Evolutionary conservation across 352 stramenopile species (phyloP).

Genomic region (Phytophthora colocasiae): DNA sequence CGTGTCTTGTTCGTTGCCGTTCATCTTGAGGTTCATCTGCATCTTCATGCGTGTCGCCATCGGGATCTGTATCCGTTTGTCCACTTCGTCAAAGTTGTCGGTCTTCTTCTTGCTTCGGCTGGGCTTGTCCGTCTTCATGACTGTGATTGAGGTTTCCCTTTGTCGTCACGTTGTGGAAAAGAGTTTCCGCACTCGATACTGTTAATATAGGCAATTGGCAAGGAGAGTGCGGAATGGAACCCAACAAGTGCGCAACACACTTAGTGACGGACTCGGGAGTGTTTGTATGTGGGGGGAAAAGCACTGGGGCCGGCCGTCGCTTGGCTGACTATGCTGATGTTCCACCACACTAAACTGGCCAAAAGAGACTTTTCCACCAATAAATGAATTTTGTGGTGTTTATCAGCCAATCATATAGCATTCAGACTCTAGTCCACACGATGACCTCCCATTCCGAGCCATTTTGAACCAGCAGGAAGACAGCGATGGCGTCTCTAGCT

Average conservation of each 20-base stretch:
- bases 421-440: constrained; percentile 29
- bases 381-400: neutral
- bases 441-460: constrained; percentile 14
- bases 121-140: constrained; percentile 40
- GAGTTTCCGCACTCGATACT: constrained; percentile 9
- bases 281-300: constrained; percentile 19
- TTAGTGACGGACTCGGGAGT: too few species aligned
- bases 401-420: constrained; percentile 18
- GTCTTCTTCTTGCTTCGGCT: constrained; percentile 30
- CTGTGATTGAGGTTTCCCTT: neutral
- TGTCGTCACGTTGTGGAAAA: neutral
- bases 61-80: constrained; percentile 80
- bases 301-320: neutral
- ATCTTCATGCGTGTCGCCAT: constrained; percentile 58
- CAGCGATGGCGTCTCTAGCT: constrained; percentile 33
- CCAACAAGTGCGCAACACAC: constrained; percentile 7
- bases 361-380: constrained; percentile 17
- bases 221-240: constrained; percentile 17
- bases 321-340: constrained; percentile 19
- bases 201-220: constrained; percentile 6
- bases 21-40: constrained; percentile 53
- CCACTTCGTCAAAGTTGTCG: constrained; percentile 56
- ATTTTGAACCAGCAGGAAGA: constrained; percentile 1
- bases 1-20: constrained; percentile 31
- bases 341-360: constrained; percentile 19